Conservation (phyloP, 2,329 filamentous ascomycete species). For the Didymella keratinophila region DNA sequence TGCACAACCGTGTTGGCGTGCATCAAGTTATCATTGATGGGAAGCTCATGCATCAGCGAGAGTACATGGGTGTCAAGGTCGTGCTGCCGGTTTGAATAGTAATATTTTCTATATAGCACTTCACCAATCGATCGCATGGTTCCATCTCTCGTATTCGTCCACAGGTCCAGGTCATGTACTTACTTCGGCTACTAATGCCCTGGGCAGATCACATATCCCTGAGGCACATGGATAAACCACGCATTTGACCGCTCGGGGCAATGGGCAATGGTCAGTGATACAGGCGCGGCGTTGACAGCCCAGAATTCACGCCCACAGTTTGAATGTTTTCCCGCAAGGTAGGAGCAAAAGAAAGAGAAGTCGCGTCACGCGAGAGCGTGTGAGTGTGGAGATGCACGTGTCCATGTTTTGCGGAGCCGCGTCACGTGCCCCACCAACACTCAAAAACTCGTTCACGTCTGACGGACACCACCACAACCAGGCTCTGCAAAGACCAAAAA, state of each 20-base stretch:
- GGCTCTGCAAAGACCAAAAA: neutral
- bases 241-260: neutral
- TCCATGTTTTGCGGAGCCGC: too few species aligned
- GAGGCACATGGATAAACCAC: neutral
- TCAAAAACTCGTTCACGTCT: neutral
- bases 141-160: neutral
- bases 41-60: constrained; percentile 33
- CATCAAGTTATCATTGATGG: constrained; percentile 34
- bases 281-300: neutral
- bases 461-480: neutral
- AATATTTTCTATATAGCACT: neutral
- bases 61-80: constrained; percentile 38
- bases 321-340: neutral
- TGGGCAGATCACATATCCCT: neutral
- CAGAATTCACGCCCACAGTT: too few species aligned
- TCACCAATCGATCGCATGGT: neutral
- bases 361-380: neutral
- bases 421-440: neutral
- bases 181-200: neutral
- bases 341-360: neutral
- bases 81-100: constrained; percentile 27
- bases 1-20: constrained; percentile 34
- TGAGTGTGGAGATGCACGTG: neutral
- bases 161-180: neutral
- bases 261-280: neutral